These are phyloP conservation scores for Avena insularis DNA, from an alignment of 176 grass and related monocot genomes.

Conservation along the genomic window DNA sequence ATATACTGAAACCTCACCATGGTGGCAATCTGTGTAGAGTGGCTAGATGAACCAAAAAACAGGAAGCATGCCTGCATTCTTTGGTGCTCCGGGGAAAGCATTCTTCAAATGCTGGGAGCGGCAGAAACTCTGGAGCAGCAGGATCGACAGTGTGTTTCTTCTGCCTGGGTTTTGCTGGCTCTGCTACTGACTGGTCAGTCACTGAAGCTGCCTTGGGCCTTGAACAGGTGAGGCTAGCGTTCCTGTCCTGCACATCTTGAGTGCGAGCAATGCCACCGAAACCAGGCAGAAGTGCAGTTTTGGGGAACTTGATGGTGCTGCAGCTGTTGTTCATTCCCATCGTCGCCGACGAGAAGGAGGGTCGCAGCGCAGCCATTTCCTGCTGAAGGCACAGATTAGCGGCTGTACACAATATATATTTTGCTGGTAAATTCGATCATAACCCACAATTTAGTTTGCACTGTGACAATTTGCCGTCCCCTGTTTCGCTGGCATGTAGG, in stretches of 20 bases:
- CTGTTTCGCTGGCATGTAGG: too few species aligned
- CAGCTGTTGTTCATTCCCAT: conserved; percentile 60
- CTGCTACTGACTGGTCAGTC: conserved; percentile 53
- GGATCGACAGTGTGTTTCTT: conserved; percentile 79
- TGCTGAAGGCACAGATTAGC: conserved; percentile 37
- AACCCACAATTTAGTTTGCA: too few species aligned
- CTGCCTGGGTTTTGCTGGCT: conserved; percentile 58
- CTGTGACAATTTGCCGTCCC: too few species aligned
- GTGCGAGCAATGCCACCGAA: conserved; percentile 45
- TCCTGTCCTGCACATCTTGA: conserved; percentile 51
- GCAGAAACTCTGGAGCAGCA: conserved; percentile 82
- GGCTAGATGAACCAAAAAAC: background rate
- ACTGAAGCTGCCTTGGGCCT: conserved; percentile 59
- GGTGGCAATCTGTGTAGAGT: background rate
- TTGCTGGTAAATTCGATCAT: too few species aligned
- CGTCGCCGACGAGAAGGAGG: conserved; percentile 57
- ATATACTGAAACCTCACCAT: conserved; percentile 2
- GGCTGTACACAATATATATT: background rate
- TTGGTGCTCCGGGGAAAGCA: conserved; percentile 96
- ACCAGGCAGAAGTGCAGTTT: conserved; percentile 54
- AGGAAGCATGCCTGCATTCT: conserved; percentile 65
- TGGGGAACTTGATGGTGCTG: conserved; percentile 53
- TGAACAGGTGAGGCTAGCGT: conserved; percentile 36
- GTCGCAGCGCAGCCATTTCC: conserved; percentile 80
- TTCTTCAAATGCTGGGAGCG: conserved; percentile 90